phyloP scores from a whole-genome alignment of 306 rosid species.

The Prunus davidiana region DNA sequence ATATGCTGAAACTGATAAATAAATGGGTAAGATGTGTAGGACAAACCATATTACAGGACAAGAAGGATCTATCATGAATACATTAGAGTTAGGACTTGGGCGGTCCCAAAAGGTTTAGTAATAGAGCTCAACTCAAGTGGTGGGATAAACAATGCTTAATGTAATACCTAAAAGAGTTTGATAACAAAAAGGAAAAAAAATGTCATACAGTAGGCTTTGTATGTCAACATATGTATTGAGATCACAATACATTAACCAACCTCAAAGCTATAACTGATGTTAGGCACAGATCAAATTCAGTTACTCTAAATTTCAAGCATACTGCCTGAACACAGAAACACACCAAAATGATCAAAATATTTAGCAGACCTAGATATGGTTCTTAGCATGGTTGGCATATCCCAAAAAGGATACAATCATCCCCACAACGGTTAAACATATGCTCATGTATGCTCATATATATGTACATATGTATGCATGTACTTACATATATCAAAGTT shows the following conservation, averaged over 20 bases:
- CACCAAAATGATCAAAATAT: not conserved
- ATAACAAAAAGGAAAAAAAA: not conserved
- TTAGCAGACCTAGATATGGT: not conserved
- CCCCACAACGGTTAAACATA: not conserved
- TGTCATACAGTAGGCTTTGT: not conserved
- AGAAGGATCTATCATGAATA: not conserved
- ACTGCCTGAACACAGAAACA: not conserved
- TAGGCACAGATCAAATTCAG: not conserved
- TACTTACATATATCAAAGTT: not conserved
- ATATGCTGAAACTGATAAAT: constrained; percentile 11
- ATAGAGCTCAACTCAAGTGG: not conserved
- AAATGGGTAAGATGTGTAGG: not conserved
- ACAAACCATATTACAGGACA: not conserved
- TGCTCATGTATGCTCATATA: not conserved
- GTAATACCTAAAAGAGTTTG: not conserved
- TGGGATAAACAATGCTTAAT: not conserved
- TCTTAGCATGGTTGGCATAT: not conserved
- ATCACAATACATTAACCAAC: not conserved
- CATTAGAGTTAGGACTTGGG: not conserved
- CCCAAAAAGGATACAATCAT: not conserved
- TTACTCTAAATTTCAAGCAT: not conserved
- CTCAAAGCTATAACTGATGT: not conserved
- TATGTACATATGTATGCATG: not conserved
- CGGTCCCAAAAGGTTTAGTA: not conserved
- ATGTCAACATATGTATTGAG: not conserved